These are phyloP conservation scores for Fusarium napiforme DNA, from an alignment of 2,329 filamentous ascomycete species.

Conservation along the genomic window DNA sequence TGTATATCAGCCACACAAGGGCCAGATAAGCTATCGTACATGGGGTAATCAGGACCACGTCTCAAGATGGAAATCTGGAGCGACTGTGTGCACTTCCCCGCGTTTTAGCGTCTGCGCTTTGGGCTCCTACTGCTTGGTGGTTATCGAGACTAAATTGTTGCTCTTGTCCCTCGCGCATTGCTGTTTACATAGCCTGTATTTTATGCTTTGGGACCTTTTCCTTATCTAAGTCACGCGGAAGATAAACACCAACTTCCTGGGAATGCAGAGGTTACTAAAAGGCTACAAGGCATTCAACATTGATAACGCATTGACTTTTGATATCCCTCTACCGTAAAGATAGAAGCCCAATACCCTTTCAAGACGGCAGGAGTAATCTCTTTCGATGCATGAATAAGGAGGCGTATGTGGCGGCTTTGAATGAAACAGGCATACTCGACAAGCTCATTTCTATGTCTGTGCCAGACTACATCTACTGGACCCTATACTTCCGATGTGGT, in stretches of 20 bases:
- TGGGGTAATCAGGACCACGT: background rate
- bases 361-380: background rate
- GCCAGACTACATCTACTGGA: too few relatives aligned
- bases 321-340: background rate
- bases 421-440: background rate
- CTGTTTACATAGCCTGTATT: rapidly evolving
- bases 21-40: background rate
- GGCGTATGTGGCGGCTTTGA: background rate
- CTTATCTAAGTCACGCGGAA: background rate
- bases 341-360: background rate
- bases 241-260: background rate
- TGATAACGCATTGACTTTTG: background rate
- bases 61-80: background rate
- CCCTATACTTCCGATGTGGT: too few relatives aligned
- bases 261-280: background rate
- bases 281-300: background rate
- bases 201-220: background rate
- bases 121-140: background rate
- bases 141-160: background rate
- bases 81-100: background rate
- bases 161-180: background rate
- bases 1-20: background rate
- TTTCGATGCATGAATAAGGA: background rate
- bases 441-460: too few relatives aligned
- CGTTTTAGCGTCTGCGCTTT: background rate